Percentiles rank a stretch among this genome's conserved stretches.
Evolutionary conservation across 768 basidiomycete species (phyloP).

Genomic region (Aureoboletus auriporus): DNA sequence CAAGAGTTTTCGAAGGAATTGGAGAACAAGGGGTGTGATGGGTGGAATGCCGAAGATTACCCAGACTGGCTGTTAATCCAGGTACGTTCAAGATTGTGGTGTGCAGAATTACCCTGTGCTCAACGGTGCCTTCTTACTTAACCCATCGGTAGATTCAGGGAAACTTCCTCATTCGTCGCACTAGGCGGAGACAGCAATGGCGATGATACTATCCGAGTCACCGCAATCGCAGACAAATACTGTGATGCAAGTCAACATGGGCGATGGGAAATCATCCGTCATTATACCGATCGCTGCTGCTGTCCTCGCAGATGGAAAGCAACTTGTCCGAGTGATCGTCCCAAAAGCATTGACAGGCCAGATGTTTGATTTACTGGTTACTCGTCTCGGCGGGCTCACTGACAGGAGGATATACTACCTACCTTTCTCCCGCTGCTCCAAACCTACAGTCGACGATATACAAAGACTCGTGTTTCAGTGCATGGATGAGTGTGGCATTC

Average conservation of each 20-base stretch:
- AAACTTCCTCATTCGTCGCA: slow-evolving; percentile 32
- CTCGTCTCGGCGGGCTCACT: slow-evolving; percentile 37
- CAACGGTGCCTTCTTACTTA: not conserved
- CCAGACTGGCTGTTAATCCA: slow-evolving; percentile 44
- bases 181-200: slow-evolving; percentile 4
- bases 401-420: not conserved
- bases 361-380: not conserved
- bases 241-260: not conserved
- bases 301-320: slow-evolving; percentile 19
- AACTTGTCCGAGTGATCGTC: slow-evolving; percentile 26
- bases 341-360: not conserved
- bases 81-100: slow-evolving; percentile 14
- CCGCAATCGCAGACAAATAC: not conserved
- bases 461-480: slow-evolving; percentile 29
- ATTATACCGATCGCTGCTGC: slow-evolving; percentile 25
- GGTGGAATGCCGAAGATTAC: slow-evolving; percentile 15
- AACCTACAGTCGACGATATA: slow-evolving; percentile 17
- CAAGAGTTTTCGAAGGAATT: slow-evolving; percentile 27
- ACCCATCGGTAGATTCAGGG: not conserved
- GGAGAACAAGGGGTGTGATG: slow-evolving; percentile 15
- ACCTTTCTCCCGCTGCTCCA: slow-evolving; percentile 10
- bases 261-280: not conserved
- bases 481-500: slow-evolving; percentile 6
- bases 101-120: not conserved
- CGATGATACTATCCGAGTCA: not conserved